These are phyloP conservation scores for Aureobasidium uvarum DNA, from an alignment of 2,329 filamentous ascomycete genomes.

Conservation along the genomic window DNA sequence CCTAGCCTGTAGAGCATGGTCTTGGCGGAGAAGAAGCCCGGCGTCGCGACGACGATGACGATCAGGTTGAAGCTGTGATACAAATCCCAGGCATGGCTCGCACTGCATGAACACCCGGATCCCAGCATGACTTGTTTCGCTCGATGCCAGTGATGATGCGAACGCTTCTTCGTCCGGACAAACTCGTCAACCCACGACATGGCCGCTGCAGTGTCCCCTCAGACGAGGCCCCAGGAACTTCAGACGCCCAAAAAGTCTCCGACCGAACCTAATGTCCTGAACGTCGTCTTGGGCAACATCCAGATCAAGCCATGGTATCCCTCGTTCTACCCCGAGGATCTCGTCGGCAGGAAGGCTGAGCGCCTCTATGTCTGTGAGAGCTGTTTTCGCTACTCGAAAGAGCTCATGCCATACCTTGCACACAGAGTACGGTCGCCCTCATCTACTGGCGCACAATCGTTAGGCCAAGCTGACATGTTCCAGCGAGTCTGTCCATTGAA, in stretches of 20 bases:
- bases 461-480: slow-evolving; percentile 33
- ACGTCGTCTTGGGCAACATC: slow-evolving; percentile 79
- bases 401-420: slow-evolving; percentile 49
- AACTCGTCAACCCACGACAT: slow-evolving; percentile 21
- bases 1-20: background rate
- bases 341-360: slow-evolving; percentile 46
- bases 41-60: slow-evolving; percentile 11
- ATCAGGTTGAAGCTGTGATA: slow-evolving; percentile 7
- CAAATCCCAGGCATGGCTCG: slow-evolving; percentile 17
- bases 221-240: slow-evolving; percentile 19
- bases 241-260: slow-evolving; percentile 21
- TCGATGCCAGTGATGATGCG: slow-evolving; percentile 14
- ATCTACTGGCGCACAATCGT: background rate
- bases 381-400: slow-evolving; percentile 89
- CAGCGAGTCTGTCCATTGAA: slow-evolving; percentile 48
- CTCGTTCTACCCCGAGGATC: slow-evolving; percentile 77
- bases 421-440: slow-evolving; percentile 26
- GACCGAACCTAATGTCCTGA: slow-evolving; percentile 71
- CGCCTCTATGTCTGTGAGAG: slow-evolving; percentile 81
- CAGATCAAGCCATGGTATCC: slow-evolving; percentile 91
- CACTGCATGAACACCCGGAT: slow-evolving; percentile 16
- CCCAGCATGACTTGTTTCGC: slow-evolving; percentile 9
- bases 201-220: slow-evolving; percentile 24
- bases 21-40: slow-evolving; percentile 14
- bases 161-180: background rate